Evolutionary conservation across 106 monocot genomes (phyloP), one percentile per base, ranked within the genome.

Genomic region (Hemerocallis citrina): DNA sequence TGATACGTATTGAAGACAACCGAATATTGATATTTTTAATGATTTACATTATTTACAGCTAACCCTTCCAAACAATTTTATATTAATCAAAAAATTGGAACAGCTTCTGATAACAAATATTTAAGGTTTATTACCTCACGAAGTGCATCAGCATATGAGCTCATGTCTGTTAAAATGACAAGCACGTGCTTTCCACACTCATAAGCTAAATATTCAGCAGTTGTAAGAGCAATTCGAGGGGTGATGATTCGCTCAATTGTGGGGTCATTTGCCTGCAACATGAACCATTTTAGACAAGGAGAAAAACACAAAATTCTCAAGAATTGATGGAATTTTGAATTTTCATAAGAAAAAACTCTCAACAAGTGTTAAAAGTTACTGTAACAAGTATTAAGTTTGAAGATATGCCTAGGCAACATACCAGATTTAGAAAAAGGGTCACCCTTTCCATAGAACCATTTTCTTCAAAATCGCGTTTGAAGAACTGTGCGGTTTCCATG

Each of bases 371-470:
- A 19, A 21, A 15, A 49, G 22, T 27, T 3, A 30, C 2, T 21
- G 36, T 12, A 21, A 32, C 31, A 31, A 57, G 20, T 2, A 57
- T 22, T 1, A 57, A 35, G 14, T 29, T 28, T 19, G 24, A 3
- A 30, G 41, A 40, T 11, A 43, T 27, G 4, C 28, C 8, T 62
- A 30, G 61, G 7, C 29, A 41, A 25, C 2, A 62, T 81, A 96
- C 96, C 96, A 96, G 78, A 77, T 96, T 96, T 42, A 96, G 78
- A 47, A 96, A 96, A 59, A 96, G 86, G 2, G 96, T 96, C 45
- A 96, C 96, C 59, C 96, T 78, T 74, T 96, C 96, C 96, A 96
- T 96, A 15, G 96, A 96, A 52, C 96, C 96, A 77, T 96, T 96
- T 75, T 96, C 96, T 76, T 96, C 96, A 76, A 96, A 96, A 81